These are phyloP conservation scores for Monosporozyma aquatica DNA, from an alignment of 805 yeast genomes.

Conservation along the genomic window DNA sequence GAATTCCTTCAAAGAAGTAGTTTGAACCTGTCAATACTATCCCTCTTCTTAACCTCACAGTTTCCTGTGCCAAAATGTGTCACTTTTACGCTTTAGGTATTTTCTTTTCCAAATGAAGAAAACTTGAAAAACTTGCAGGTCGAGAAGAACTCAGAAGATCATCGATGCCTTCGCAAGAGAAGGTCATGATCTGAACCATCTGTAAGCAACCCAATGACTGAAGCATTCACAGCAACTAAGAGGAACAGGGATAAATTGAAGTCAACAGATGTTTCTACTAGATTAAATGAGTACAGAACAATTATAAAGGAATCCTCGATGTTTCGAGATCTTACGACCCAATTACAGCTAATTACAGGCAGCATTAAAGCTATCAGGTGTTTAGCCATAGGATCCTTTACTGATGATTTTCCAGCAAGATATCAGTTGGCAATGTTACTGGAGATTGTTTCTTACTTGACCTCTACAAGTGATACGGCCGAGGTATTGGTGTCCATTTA, in stretches of 20 bases:
- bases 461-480: not conserved
- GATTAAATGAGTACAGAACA: slow-evolving; percentile 13
- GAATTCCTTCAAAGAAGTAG: too few species aligned
- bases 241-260: not conserved
- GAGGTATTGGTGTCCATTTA: slow-evolving; percentile 37
- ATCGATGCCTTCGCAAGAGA: too few species aligned
- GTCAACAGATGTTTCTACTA: slow-evolving; percentile 5
- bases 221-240: not conserved
- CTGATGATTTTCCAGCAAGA: slow-evolving; percentile 47
- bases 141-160: too few species aligned
- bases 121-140: too few species aligned
- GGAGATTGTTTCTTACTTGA: slow-evolving; percentile 30
- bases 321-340: slow-evolving; percentile 20
- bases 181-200: too few species aligned
- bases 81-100: too few species aligned
- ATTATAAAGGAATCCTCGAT: slow-evolving; percentile 23
- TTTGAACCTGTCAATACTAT: too few species aligned
- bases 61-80: too few species aligned
- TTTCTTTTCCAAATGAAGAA: too few species aligned
- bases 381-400: slow-evolving; percentile 63
- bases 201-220: too few species aligned
- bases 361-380: slow-evolving; percentile 41
- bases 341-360: slow-evolving; percentile 9
- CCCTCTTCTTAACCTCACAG: too few species aligned
- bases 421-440: slow-evolving; percentile 56